Evolutionary conservation across 2,329 filamentous ascomycete genomes (phyloP), one percentile per base, ranked within the genome.

Genomic region (Aspergillus flavus): DNA sequence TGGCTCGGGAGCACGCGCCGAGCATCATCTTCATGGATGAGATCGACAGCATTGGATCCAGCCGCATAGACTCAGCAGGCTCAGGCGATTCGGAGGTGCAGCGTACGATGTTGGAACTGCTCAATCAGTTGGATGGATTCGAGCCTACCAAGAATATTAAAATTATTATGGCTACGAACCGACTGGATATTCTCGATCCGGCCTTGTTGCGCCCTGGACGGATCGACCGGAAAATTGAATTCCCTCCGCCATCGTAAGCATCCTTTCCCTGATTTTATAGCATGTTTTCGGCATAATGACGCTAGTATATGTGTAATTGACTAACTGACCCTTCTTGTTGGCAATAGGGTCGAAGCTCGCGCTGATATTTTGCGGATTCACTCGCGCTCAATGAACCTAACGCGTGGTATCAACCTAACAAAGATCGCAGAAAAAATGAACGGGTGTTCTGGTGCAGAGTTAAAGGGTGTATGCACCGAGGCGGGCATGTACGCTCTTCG

Each of bases 341-440:
- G 14, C 57, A 45, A 62, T 66, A 83, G 82, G 63, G 91, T 97
- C 70, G 95, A 99, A 82, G 94, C 95, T 60, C 89, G 95, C 81
- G 95, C 95, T 71, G 95, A 99, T 79, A 99, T 99, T 83, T 85
- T 99, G 71, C 91, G 95, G 70, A 99, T 99, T 73, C 95, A 99
- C 84, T 96, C 91, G 72, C 89, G 95, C 73, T 97, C 94, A 81
- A 99, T 99, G 95, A 99, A 99, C 82, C 81, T 99, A 72, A 99
- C 95, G 16, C 88, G 95, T 75, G 95, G 95, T 58, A 98, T 99
- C 83, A 96, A 99, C 81, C 84, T 99, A 69, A 96, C 87, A 73
- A 99, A 99, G 88, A 96, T 98, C 73, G 95, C 95, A 34, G 95
- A 99, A 85, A 98, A 98, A 87, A 99, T 99, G 95, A 97, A 97